Evolutionary conservation across 192 early-diverging fungal species (phyloP), one percentile per base, ranked within the genome.

Genomic region (Coemansia sp.): DNA sequence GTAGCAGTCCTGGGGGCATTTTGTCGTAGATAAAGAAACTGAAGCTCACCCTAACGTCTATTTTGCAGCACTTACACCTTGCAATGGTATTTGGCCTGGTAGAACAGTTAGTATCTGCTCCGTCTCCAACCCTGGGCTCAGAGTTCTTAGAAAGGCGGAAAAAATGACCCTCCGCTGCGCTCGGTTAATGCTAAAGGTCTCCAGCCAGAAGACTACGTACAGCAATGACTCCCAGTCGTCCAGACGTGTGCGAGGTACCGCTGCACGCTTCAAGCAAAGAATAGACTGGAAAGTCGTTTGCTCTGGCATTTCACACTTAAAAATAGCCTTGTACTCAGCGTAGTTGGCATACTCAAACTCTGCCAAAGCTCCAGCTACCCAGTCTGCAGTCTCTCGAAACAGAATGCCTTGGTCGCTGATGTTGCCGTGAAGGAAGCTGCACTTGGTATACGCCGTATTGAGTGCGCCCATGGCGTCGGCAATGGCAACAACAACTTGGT

Each of bases 141-240:
- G n/a, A n/a, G n/a, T n/a, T n/a, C n/a, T n/a, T n/a, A n/a, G n/a
- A n/a, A n/a, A n/a, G n/a, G n/a, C n/a, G n/a, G n/a, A n/a, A n/a
- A n/a, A n/a, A n/a, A n/a, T 32, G 29, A 32, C 7, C 29, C 7
- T 7, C 7, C 29, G 29, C 29, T 32, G 3, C 7, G 29, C 29
- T 7, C 7, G 29, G 33, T 43, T 48, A 5, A 59, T 32, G 2
- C 50, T 52, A 18, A 34, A 56, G 36, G 52, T 55, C 7, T 46
- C 42, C 19, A 58, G 0, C 44, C 40, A 62, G 44, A 53, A 69
- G 2, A 69, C 22, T 0, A 69, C 15, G 8, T 62, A 68, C 14
- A 67, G 15, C 24, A 67, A 46, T 17, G 26, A 61, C 53, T 68
- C 52, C 58, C 58, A 62, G 26, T 67, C 65, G 15, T 67, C 65